Evolutionary conservation across 352 stramenopile species (phyloP), one percentile per base, ranked within the genome.

Genomic region (Globisporangium irregulare): DNA sequence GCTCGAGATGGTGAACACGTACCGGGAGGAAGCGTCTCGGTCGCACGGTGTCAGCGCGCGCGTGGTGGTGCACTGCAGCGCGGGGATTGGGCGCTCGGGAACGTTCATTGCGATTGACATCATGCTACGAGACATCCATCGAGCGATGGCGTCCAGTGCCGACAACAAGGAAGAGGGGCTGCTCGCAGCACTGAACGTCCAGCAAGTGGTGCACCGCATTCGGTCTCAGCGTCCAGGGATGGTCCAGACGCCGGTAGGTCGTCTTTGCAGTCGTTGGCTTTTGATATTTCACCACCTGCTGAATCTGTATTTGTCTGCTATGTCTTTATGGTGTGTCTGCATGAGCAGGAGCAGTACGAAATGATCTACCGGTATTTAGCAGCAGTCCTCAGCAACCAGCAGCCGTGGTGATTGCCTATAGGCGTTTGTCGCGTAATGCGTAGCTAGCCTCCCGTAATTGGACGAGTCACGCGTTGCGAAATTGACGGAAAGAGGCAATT

Each of bases 91-190:
- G 20, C 82, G 87, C 14, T 94, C 85, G 0, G 85, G 87, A 46
- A 95, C 86, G 53, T 91, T 95, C 62, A 94, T 95, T 54, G 84
- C 87, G 12, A 93, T 95, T 58, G 84, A 95, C 63, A 81, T 92
- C 38, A 75, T 95, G 29, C 65, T 92, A 22, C 84, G 86, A 51
- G 68, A 78, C 32, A 72, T 95, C 46, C 54, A 86, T 4, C 64
- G 59, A 15, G 80, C 79, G 34, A 64, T 84, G 32, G 61, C 22
- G 1, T 63, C 18, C 10, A 55, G 34, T 12, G 59, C 59, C n/a
- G 66, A 48, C 2, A 74, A 87, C 34, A 60, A 73, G 34, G 64
- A 69, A 18, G 43, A 64, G 1, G 38, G 27, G 41, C 18, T 68
- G 69, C 53, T 74, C 84, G 59, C 55, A 67, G 24, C 60, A 75